Base-by-base conservation (phyloP, 73 alveolate species). In the Durusdinium trenchii region DNA sequence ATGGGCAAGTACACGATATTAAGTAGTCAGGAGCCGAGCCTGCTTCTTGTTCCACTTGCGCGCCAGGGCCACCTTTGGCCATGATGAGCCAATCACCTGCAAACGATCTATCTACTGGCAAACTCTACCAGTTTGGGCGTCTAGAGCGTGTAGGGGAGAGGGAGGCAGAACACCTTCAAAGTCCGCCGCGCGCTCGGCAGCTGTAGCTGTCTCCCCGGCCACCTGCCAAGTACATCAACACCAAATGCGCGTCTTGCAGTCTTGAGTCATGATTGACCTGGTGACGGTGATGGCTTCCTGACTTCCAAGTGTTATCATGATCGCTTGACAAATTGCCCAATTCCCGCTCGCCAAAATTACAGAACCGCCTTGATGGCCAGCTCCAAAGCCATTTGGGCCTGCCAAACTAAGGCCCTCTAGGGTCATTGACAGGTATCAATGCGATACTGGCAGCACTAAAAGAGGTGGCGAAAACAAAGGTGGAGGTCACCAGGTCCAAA, bases 41-140 rank as follows among this genome's bases (percentile, higher is more conserved):
- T 84, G 94, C 94, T 84, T 84, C 94, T 26, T 84, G 94, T 45
- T 84, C 94, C 2, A 26, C 51, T 35, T 35, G 52, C 76, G 94
- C 94, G 20, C 94, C 94, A n/a, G 94, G 94, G 76, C 94, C 94
- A 6, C 94, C 94, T 51, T 84, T 84, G 43, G 94, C 94, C 94
- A 84, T 84, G 94, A 84, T 84, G 76, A 84, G 43, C 94, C 94
- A 84, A 36, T 84, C 94, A 84, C 94, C 94, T 84, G 69, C 3
- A 28, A 26, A 26, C 76, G 6, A 62, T 4, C 43, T 40, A 9
- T 6, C 43, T 35, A 62, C 6, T 62, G 6, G 32, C 36, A 23
- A 57, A 57, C 12, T 57, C 23, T 23, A 23, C 18, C 73, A 60
- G 69, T 57, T 16, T 23, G 73, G 30, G n/a, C 18, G 69, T 57